Evolutionary conservation across 306 rosid species (phyloP).

Genomic region (Dalbergia cochinchinensis): DNA sequence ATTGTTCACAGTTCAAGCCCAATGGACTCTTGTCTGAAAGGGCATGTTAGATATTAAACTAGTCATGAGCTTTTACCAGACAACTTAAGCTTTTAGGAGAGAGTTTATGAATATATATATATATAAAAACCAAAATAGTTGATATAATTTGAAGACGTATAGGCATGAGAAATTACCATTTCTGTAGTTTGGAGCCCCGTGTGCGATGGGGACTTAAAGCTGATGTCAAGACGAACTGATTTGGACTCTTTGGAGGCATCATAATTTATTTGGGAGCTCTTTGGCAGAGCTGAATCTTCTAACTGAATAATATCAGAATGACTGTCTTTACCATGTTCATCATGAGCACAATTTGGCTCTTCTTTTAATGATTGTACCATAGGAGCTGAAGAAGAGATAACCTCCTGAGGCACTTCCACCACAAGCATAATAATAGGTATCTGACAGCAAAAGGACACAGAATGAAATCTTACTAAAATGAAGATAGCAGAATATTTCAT

Average conservation of each 20-base stretch:
- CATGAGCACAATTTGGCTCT: conserved; percentile 53
- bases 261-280: conserved; percentile 61
- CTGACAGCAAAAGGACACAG: conserved; percentile 55
- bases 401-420: conserved; percentile 91
- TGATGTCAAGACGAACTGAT: conserved; percentile 88
- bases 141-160: conserved; percentile 18
- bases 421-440: conserved; percentile 97
- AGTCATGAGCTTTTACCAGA: no score
- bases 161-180: conserved; percentile 63
- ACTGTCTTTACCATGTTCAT: conserved; percentile 57
- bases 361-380: conserved; percentile 82
- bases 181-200: conserved; percentile 96
- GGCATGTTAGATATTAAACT: no score
- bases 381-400: conserved; percentile 65
- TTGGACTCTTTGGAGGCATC: conserved; percentile 62
- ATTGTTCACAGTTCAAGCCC: no score
- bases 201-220: conserved; percentile 92
- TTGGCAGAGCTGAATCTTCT: conserved; percentile 66
- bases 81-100: no score
- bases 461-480: conserved; percentile 40
- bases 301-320: conserved; percentile 57
- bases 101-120: not conserved
- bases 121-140: conserved; percentile 1
- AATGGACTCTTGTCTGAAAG: no score
- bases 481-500: conserved; percentile 32